phyloP scores from a whole-genome alignment of 257 asterid genomes.

The Thymus quinquecostatus region DNA sequence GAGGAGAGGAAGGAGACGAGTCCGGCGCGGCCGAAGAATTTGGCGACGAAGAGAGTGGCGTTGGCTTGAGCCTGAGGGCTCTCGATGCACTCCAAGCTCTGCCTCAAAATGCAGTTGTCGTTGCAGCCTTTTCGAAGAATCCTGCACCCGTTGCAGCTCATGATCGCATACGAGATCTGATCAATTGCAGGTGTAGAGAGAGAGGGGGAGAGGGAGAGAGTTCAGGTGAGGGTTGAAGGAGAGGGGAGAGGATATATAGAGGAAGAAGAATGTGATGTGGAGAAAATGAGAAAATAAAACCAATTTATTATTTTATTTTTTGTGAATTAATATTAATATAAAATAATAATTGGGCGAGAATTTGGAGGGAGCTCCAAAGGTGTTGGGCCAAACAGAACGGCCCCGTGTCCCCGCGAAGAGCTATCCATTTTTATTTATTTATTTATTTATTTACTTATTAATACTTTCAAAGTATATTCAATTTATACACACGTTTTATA shows the following conservation, averaged over 20 bases:
- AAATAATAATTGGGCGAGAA: neutral
- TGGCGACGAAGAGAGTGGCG: conserved; percentile 86
- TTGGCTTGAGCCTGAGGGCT: conserved; percentile 77
- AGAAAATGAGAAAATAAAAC: conserved; percentile 9
- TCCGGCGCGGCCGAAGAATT: conserved; percentile 92
- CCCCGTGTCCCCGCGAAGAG: conserved; percentile 79
- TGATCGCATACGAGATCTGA: conserved; percentile 11
- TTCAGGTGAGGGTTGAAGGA: conserved; percentile 10
- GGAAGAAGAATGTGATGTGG: conserved; percentile 25
- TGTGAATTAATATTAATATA: neutral
- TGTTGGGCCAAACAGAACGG: conserved; percentile 63
- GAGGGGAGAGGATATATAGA: conserved; percentile 31
- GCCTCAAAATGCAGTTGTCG: conserved; percentile 70
- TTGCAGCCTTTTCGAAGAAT: conserved; percentile 88
- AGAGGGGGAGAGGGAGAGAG: neutral
- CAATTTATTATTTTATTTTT: no score
- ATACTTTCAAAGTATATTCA: neutral
- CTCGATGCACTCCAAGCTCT: conserved; percentile 57
- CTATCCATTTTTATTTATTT: neutral
- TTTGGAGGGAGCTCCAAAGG: conserved; percentile 46
- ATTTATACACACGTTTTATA: neutral
- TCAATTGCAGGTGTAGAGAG: neutral
- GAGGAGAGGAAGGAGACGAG: conserved; percentile 84
- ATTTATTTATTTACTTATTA: neutral
- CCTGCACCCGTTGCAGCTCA: conserved; percentile 93